phyloP scores from a whole-genome alignment of 495 filamentous ascomycete genomes.

The Xylona heveae region DNA sequence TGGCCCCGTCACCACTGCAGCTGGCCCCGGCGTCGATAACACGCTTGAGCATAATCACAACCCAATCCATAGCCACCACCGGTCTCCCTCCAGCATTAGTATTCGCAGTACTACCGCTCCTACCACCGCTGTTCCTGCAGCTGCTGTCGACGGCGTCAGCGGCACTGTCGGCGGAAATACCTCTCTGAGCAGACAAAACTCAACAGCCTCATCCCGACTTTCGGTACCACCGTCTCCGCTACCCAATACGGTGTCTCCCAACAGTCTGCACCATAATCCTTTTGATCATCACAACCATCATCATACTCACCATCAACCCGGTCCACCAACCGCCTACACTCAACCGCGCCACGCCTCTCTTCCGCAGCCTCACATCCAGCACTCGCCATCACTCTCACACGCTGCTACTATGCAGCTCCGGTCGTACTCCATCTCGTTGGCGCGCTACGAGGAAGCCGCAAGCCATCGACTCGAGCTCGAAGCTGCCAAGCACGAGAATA shows the following conservation, averaged over 20 bases:
- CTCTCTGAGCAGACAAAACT: constrained; percentile 5
- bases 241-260: constrained; percentile 36
- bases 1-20: neutral
- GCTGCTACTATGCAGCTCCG: neutral
- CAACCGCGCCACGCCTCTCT: constrained; percentile 1
- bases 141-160: neutral
- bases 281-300: neutral
- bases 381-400: neutral
- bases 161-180: neutral
- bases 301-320: neutral
- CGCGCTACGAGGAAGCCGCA: constrained; percentile 3
- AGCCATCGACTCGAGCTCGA: constrained; percentile 3
- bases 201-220: no score
- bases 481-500: constrained; percentile 3
- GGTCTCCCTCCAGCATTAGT: constrained; percentile 3
- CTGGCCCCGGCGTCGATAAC: neutral
- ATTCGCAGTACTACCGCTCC: neutral
- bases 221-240: constrained; percentile 37
- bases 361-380: neutral
- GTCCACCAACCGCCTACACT: neutral
- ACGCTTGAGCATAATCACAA: no score
- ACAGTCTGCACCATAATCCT: constrained; percentile 40
- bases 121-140: neutral
- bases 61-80: constrained; percentile 4
- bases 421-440: neutral